Base-by-base conservation (phyloP, 2,329 filamentous ascomycete genomes). In the Neophaeococcomyces mojaviensis region DNA sequence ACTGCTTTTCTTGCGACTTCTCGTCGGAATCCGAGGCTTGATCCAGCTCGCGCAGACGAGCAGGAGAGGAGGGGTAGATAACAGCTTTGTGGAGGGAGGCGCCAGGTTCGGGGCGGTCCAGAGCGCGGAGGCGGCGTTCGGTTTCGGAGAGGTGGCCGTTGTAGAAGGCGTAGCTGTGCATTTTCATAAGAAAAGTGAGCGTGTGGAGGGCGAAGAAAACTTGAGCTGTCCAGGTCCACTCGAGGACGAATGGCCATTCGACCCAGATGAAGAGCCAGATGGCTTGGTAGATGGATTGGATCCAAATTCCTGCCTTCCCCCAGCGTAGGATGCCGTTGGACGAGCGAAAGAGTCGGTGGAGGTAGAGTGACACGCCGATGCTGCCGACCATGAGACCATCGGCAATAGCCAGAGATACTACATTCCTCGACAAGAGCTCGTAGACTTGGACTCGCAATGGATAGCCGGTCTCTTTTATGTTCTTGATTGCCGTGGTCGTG, bases 101-200 rank as follows among this genome's bases (percentile, higher is more conserved):
- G 4, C 56, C 77, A 3, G 76, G 79, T n/a, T 78, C 76, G 2
- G 88, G 88, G 47, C 78, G 68, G 64, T 98, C 92, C 28, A 98
- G 81, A 33, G 80, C 80, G 46, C 78, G 79, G 10, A 98, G 74
- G 9, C 88, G 82, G 61, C 84, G 82, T 64, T 94, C 79, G 0
- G 88, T 94, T 64, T 92, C 87, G 55, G 84, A 86, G 13, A 98
- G 73, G 64, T 98, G 92, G 9, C 92, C 92, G 59, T 96, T 97
- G 71, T 98, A 98, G 65, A 97, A 98, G 19, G 88, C 86, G 61
- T 95, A 98, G 4, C 89, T 96, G 65, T 98, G 92, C 81, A 97
- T 92, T 73, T 98, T 98, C 92, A 98, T 98, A 41, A 96, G 80
- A 16, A 98, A 74, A 6, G 87, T 84, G 67, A 98, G 80, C 35